Conservation (phyloP, 164 flowering plant genomes). For the Magnolia officinalis region DNA sequence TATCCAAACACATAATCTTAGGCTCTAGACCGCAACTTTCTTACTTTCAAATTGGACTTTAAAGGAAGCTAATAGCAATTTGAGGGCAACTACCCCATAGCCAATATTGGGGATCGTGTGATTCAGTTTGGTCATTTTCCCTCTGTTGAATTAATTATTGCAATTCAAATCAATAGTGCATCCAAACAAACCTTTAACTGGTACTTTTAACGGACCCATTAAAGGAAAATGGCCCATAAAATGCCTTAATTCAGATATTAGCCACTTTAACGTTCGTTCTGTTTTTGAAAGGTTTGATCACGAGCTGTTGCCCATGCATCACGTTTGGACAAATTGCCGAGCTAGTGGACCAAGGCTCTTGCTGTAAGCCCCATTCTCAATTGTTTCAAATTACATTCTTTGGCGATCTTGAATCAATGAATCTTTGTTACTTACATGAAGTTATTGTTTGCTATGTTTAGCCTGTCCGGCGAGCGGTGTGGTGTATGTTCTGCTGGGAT, state of each 20-base stretch:
- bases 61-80: too few species aligned
- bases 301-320: conserved; percentile 51
- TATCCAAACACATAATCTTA: too few species aligned
- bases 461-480: conserved; percentile 52
- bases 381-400: background rate
- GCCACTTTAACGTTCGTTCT: background rate
- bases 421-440: conserved; percentile 1
- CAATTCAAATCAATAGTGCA: too few species aligned
- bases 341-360: conserved; percentile 30
- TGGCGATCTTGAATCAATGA: too few species aligned
- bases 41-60: too few species aligned
- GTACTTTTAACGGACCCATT: too few species aligned
- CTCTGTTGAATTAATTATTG: too few species aligned
- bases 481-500: conserved; percentile 33
- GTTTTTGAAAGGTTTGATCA: conserved; percentile 29
- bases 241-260: background rate
- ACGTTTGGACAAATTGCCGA: conserved; percentile 53
- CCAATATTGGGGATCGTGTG: too few species aligned
- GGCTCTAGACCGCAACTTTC: too few species aligned
- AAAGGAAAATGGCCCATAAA: background rate
- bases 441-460: conserved; percentile 14
- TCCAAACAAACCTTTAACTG: too few species aligned
- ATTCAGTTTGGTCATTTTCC: too few species aligned
- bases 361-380: conserved; percentile 21
- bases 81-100: too few species aligned